A percentile compares a stretch with the other conserved stretches of the same genome.
These are phyloP conservation scores for Sporothrix brasiliensis DNA, from an alignment of 2,329 filamentous ascomycete genomes.

Conservation along the genomic window DNA sequence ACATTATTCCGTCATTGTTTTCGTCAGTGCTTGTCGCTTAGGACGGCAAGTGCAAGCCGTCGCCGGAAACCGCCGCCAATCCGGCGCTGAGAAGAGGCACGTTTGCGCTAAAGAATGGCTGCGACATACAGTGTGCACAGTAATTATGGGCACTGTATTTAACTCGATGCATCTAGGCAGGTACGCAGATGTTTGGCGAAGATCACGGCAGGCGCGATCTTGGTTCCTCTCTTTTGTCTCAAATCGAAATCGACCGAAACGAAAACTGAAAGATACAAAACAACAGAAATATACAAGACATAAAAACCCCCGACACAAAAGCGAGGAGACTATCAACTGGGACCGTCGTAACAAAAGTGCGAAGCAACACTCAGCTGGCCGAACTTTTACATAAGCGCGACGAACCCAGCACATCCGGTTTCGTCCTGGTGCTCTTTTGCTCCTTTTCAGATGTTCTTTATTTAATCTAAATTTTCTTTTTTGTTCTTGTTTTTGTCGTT, in stretches of 20 bases:
- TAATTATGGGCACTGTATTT: neutral
- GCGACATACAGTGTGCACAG: conserved; percentile 1
- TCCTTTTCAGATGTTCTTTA: neutral
- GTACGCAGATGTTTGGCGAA: neutral
- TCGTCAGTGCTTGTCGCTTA: neutral
- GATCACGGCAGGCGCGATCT: conserved; percentile 19
- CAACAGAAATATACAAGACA: neutral
- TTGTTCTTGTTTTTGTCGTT: neutral
- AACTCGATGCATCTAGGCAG: conserved; percentile 18
- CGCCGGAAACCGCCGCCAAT: conserved; percentile 25
- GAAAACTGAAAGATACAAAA: neutral
- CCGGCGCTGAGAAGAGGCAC: conserved; percentile 27
- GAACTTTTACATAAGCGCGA: neutral
- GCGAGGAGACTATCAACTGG: neutral
- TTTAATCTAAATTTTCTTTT: neutral
- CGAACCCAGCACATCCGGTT: neutral
- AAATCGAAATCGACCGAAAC: conserved; percentile 18
- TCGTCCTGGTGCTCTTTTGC: neutral
- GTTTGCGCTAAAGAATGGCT: conserved; percentile 19
- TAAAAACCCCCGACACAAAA: neutral
- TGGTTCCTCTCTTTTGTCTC: conserved; percentile 8
- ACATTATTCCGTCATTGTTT: neutral
- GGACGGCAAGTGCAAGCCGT: neutral
- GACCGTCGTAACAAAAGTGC: neutral
- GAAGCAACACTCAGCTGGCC: neutral